Evolutionary conservation across 1,139 yeast genomes (phyloP), one percentile per base, ranked within the genome.

Genomic region (Saccharomyces hybrid): DNA sequence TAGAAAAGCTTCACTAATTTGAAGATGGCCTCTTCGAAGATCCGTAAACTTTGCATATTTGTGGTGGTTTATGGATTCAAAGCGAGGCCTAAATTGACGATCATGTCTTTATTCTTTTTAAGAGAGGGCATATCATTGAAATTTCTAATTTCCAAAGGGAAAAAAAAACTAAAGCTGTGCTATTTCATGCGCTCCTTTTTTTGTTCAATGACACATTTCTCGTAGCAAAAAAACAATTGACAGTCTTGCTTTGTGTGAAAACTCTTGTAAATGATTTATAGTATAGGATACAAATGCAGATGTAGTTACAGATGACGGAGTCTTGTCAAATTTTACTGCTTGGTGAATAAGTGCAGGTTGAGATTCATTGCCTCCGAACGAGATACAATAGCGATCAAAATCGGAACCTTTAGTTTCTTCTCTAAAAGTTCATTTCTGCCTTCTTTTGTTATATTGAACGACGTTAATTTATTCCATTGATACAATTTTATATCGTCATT

Each of bases 1-100:
- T 28, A 28, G 29, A 28, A 28, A 28, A 28, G 29, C 29, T 28
- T 28, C 29, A 28, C 29, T 3, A 28, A 28, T 28, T 28, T 28
- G 29, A 28, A 28, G 29, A 28, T 57, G 84, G 80, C 85, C 77
- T 80, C 84, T 80, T 82, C 86, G 86, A 82, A 82, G 86, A 81
- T 81, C 79, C 78, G 68, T 75, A 73, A 70, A 74, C 78, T 79
- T 73, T 69, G 60, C 66, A 58, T 61, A 64, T 69, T 64, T 73
- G 68, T 51, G 47, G 78, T 81, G 82, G 83, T 75, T 68, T 76
- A 72, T 71, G 73, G 83, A 81, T 81, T 82, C 86, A 82, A 82
- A 82, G 83, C 82, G 85, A 79, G 73, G 86, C 84, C 85, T 66
- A 82, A 78, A 82, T 54, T 58, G 61, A 61, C 54, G 62, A 55